A percentile compares a stretch with the other conserved stretches of the same genome.
These are phyloP conservation scores for Aschersonia sp. DNA, from an alignment of 2,329 filamentous ascomycete genomes.

Conservation along the genomic window DNA sequence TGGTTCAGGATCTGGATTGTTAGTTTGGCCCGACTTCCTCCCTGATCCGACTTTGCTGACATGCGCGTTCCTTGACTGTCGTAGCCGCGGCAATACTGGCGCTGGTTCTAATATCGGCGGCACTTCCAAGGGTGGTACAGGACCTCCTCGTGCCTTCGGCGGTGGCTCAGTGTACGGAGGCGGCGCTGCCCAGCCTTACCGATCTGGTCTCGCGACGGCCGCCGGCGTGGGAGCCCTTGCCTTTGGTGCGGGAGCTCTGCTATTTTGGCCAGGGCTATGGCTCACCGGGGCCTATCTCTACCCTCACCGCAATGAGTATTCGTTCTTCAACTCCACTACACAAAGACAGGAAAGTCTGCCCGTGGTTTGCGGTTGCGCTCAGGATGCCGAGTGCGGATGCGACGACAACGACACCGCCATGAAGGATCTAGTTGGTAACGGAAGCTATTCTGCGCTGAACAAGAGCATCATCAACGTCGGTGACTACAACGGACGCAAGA, in stretches of 20 bases:
- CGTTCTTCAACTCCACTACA: slow-evolving; percentile 34
- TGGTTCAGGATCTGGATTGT: slow-evolving; percentile 4
- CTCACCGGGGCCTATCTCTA: slow-evolving; percentile 49
- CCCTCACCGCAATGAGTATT: slow-evolving; percentile 26
- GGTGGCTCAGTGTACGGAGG: slow-evolving; percentile 53
- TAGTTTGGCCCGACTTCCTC: not conserved
- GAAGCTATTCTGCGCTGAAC: slow-evolving; percentile 44
- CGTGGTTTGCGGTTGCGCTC: slow-evolving; percentile 36
- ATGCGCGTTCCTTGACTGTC: not conserved
- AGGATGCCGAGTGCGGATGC: slow-evolving; percentile 40
- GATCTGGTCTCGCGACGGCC: slow-evolving; percentile 33
- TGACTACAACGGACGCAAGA: slow-evolving; percentile 22
- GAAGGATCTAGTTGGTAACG: slow-evolving; percentile 48
- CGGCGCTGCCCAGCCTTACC: slow-evolving; percentile 47
- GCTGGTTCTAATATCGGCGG: slow-evolving; percentile 29
- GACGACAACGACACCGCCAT: slow-evolving; percentile 49
- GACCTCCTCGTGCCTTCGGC: slow-evolving; percentile 40
- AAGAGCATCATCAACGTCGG: slow-evolving; percentile 46
- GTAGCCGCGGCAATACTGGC: slow-evolving; percentile 14
- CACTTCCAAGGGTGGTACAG: slow-evolving; percentile 40
- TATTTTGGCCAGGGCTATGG: slow-evolving; percentile 52
- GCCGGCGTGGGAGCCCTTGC: slow-evolving; percentile 38
- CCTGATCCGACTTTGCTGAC: not conserved
- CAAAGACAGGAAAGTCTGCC: slow-evolving; percentile 20
- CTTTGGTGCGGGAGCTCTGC: slow-evolving; percentile 31